Base-by-base conservation (phyloP, 208 protist genomes). In the Wallacemonas sp. region DNA sequence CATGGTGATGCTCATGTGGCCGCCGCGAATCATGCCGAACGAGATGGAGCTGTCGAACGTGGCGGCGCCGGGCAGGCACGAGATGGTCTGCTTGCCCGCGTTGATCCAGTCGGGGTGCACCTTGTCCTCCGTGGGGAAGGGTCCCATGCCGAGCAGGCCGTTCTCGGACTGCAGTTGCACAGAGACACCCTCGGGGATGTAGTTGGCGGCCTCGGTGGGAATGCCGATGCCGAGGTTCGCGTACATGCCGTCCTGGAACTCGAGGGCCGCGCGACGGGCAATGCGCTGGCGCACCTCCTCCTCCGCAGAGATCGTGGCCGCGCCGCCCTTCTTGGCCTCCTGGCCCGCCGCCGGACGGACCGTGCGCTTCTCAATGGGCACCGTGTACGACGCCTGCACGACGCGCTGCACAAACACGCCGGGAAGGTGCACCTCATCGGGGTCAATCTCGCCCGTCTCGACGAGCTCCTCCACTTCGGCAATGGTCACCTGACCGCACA, bases 11-110 rank as follows among this genome's bases (percentile, higher is more conserved):
- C 98, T 81, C 67, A 99, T 96, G 67, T 98, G 95, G 20, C 88
- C 94, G 57, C 97, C 98, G 66, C 98, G 88, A 63, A 99, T 99
- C 97, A 99, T 99, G 5, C 86, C 95, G 71, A 99, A 99, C 11
- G 97, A 99, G 22, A 91, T 86, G 14, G 83, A 71, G 54, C 82
- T 93, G 61, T 89, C 87, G 79, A 99, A 99, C 72, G 94, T 91
- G 11, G 94, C 74, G 0, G 93, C 89, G 22, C 97, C 97, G 23
- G 97, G 95, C 29, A 99, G 74, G 26, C 89, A 94, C 0, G 97
- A 98, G 28, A 99, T 95, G 5, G 97, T 98, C 80, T 99, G 93
- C 74, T 99, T 99, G 45, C 97, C 96, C 8, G 98, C 98, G 70
- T 99, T 99, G 66, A 98, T 98, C 48, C 98, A 83, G 79, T 99